Conservation (phyloP, 306 rosid species). For the Cucumis melo region DNA sequence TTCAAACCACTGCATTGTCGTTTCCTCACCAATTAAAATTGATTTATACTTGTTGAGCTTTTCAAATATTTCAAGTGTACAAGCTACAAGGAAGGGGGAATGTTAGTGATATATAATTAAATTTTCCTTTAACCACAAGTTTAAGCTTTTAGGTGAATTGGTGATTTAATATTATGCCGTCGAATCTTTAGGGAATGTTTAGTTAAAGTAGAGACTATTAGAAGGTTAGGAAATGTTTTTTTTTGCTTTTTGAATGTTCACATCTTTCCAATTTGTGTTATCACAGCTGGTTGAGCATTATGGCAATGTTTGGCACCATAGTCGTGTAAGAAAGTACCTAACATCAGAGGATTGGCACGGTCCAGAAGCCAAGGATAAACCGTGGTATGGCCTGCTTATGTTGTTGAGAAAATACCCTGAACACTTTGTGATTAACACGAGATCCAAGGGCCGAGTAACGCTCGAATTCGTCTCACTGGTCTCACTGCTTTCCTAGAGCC, state of each 20-base stretch:
- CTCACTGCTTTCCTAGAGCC: conserved; percentile 58
- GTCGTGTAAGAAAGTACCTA: conserved; percentile 77
- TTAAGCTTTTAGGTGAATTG: too few relatives aligned
- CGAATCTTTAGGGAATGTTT: background rate
- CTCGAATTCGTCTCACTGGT: conserved; percentile 88
- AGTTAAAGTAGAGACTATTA: background rate
- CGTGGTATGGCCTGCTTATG: conserved; percentile 93
- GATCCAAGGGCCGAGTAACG: conserved; percentile 81
- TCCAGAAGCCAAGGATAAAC: conserved; percentile 91
- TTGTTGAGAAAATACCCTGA: conserved; percentile 92
- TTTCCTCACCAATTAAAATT: too few relatives aligned
- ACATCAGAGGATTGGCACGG: conserved; percentile 80
- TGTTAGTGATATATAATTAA: too few relatives aligned
- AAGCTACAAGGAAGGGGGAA: too few relatives aligned
- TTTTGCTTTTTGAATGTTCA: background rate
- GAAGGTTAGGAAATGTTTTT: background rate
- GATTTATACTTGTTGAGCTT: too few relatives aligned
- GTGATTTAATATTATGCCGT: background rate
- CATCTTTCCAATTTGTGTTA: background rate
- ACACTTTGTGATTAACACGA: conserved; percentile 92
- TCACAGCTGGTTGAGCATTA: conserved; percentile 73
- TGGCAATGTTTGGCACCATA: conserved; percentile 71
- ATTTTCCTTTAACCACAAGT: too few relatives aligned
- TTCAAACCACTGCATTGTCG: too few relatives aligned
- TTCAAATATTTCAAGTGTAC: too few relatives aligned